Conservation (phyloP, 106 monocot species). For the Chionographis japonica region DNA sequence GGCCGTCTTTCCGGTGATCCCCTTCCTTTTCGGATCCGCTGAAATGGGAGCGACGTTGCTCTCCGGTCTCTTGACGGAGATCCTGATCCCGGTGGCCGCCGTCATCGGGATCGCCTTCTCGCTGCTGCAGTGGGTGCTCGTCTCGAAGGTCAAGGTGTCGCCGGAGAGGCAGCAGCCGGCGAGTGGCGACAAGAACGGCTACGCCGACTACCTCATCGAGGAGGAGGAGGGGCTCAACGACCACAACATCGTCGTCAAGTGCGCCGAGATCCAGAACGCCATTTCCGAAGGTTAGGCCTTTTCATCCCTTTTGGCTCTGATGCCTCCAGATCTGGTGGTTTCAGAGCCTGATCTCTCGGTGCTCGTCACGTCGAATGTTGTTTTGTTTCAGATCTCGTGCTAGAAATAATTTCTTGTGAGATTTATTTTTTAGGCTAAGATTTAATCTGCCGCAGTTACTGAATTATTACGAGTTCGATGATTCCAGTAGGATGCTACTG, state of each 20-base stretch:
- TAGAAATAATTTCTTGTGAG: too few relatives aligned
- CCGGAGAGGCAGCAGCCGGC: background rate
- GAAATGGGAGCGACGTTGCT: slow-evolving; percentile 24
- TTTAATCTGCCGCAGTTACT: too few relatives aligned
- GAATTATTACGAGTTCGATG: too few relatives aligned
- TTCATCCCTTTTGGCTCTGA: too few relatives aligned
- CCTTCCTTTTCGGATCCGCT: too few relatives aligned
- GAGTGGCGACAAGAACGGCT: slow-evolving; percentile 23
- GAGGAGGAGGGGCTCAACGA: slow-evolving; percentile 49
- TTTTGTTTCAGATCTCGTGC: too few relatives aligned
- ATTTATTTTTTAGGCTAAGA: too few relatives aligned
- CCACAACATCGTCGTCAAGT: slow-evolving; percentile 34
- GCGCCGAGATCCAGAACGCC: slow-evolving; percentile 51
- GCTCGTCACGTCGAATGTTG: too few relatives aligned
- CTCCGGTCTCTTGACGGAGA: slow-evolving; percentile 34
- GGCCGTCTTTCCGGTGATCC: too few relatives aligned
- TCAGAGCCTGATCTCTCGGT: too few relatives aligned
- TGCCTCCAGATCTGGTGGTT: too few relatives aligned
- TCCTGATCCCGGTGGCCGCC: slow-evolving; percentile 47
- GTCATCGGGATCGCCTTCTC: slow-evolving; percentile 47
- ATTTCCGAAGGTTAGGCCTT: slow-evolving; percentile 40
- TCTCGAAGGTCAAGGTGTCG: slow-evolving; percentile 38
- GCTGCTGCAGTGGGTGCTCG: slow-evolving; percentile 41
- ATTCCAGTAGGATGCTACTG: too few relatives aligned
- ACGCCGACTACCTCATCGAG: slow-evolving; percentile 37